A percentile compares a stretch with the other conserved stretches of the same genome.
Conservation (phyloP, 805 yeast species). For the Pachysolen tannophilus region DNA sequence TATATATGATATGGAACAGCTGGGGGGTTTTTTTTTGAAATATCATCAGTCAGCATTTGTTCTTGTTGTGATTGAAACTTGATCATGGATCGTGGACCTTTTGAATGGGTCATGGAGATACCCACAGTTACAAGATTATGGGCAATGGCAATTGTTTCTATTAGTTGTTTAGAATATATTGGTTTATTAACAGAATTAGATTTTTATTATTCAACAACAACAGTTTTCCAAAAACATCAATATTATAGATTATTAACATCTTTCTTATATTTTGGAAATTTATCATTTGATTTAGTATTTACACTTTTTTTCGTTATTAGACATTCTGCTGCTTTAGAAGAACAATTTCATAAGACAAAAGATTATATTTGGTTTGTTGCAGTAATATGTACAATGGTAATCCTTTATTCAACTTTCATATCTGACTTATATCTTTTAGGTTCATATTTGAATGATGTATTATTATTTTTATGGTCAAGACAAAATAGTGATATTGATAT, state of each 20-base stretch:
- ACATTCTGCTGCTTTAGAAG: constrained; percentile 32
- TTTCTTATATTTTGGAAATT: constrained; percentile 29
- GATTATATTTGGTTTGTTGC: constrained; percentile 32
- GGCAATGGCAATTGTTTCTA: constrained; percentile 22
- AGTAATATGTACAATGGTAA: constrained; percentile 20
- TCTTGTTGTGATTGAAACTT: no score
- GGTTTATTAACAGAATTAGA: constrained; percentile 24
- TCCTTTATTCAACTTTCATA: constrained; percentile 21
- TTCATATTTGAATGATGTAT: constrained; percentile 25
- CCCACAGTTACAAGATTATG: constrained; percentile 39
- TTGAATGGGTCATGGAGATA: constrained; percentile 32
- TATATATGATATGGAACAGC: no score
- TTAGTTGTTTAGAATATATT: constrained; percentile 24
- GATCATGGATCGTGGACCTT: constrained; percentile 30
- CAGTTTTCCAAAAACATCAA: constrained; percentile 29
- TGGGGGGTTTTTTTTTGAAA: no score
- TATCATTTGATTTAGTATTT: constrained; percentile 28
- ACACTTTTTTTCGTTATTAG: constrained; percentile 27
- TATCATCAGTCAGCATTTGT: no score
- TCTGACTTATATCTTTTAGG: constrained; percentile 28
- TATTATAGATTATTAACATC: constrained; percentile 29
- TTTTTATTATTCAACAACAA: constrained; percentile 26
- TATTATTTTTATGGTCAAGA: constrained; percentile 40
- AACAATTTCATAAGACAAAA: constrained; percentile 19
- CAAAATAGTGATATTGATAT: constrained; percentile 33